These are phyloP conservation scores for Aspergillus oerlinghausenensis DNA, from an alignment of 2,329 filamentous ascomycete genomes.

Conservation along the genomic window DNA sequence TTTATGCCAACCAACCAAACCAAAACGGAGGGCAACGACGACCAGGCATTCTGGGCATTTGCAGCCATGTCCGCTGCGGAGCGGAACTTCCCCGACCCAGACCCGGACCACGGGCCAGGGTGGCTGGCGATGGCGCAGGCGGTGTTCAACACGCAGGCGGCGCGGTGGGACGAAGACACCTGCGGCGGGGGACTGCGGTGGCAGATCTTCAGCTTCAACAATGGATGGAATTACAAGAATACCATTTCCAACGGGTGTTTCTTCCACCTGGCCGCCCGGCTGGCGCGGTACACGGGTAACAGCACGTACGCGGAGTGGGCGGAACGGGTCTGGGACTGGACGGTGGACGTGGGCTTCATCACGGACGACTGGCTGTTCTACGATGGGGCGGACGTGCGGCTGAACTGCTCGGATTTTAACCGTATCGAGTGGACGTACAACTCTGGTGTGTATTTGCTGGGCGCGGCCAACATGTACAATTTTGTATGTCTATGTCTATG, in stretches of 20 bases:
- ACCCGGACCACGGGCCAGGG: slow-evolving; percentile 54
- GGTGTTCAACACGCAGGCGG: slow-evolving; percentile 72
- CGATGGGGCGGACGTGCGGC: slow-evolving; percentile 50
- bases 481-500: slow-evolving; percentile 29
- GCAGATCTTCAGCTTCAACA: slow-evolving; percentile 33
- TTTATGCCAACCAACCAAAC: slow-evolving; percentile 43
- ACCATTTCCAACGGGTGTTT: slow-evolving; percentile 32
- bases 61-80: slow-evolving; percentile 55
- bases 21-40: slow-evolving; percentile 50
- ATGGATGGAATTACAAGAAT: slow-evolving; percentile 32
- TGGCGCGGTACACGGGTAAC: slow-evolving; percentile 29
- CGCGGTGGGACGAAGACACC: slow-evolving; percentile 61
- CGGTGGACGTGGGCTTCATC: slow-evolving; percentile 47
- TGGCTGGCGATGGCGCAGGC: slow-evolving; percentile 77
- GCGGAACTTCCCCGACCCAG: slow-evolving; percentile 31
- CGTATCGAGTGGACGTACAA: slow-evolving; percentile 57
- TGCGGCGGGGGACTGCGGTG: slow-evolving; percentile 65
- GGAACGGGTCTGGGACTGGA: slow-evolving; percentile 59
- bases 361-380: slow-evolving; percentile 49
- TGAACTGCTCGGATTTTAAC: slow-evolving; percentile 50
- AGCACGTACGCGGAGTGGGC: slow-evolving; percentile 57
- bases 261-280: slow-evolving; percentile 27
- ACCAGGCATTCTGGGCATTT: slow-evolving; percentile 56
- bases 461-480: slow-evolving; percentile 55
- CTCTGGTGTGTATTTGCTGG: slow-evolving; percentile 51